phyloP scores from a whole-genome alignment of 164 flowering plant genomes.

The Stephania japonica region DNA sequence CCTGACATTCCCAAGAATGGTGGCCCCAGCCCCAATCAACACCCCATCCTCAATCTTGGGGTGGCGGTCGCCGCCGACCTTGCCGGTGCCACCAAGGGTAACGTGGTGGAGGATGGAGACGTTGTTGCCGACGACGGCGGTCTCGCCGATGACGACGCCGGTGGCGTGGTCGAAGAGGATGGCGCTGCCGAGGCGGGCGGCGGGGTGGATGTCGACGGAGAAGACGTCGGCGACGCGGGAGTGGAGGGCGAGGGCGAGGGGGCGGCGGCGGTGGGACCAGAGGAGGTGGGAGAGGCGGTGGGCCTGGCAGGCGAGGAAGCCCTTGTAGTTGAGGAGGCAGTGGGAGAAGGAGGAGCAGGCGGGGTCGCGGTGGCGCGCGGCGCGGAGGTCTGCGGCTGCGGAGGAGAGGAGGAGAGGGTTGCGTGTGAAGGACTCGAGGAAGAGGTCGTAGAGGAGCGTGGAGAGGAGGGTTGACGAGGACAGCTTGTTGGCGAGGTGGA shows the following conservation, averaged over 20 bases:
- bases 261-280: conserved; percentile 10
- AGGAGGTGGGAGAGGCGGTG: conserved; percentile 12
- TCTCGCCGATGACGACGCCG: conserved; percentile 13
- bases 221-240: conserved; percentile 10
- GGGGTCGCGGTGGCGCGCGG: conserved; percentile 11
- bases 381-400: conserved; percentile 10
- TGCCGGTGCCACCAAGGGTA: conserved; percentile 15
- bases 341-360: conserved; percentile 11
- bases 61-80: conserved; percentile 12
- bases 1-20: conserved; percentile 11
- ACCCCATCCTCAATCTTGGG: conserved; percentile 20
- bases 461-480: conserved; percentile 13
- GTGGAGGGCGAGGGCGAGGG: conserved; percentile 10
- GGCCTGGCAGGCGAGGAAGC: conserved; percentile 18
- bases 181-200: conserved; percentile 3
- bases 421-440: conserved; percentile 8
- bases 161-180: conserved; percentile 13
- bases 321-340: conserved; percentile 13
- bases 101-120: conserved; percentile 16
- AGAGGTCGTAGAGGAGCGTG: conserved; percentile 14
- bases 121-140: conserved; percentile 14
- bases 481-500: conserved; percentile 14
- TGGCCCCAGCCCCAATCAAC: conserved; percentile 18
- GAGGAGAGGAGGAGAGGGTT: conserved; percentile 4
- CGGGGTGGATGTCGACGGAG: conserved; percentile 11